Percentiles rank a stretch among this genome's conserved stretches.
Conservation (phyloP, 352 stramenopile genomes). For the Globisporangium viniferum region DNA sequence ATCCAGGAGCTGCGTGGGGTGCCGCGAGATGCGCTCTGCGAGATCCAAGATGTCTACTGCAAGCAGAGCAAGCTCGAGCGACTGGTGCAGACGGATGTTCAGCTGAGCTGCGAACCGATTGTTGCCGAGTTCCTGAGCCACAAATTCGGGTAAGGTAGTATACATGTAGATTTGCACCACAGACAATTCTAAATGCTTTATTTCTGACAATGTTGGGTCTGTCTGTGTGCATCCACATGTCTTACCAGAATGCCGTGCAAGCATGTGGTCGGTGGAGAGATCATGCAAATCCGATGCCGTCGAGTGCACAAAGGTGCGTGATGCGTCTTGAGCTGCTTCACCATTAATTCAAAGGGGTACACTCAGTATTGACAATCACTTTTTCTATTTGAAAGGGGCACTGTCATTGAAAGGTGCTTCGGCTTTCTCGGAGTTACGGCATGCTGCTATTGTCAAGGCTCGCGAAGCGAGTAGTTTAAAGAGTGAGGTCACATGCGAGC, state of each 20-base stretch:
- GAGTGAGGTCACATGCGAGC: constrained; percentile 2
- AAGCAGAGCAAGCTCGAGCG: neutral
- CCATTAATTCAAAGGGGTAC: neutral
- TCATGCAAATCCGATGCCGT: constrained; percentile 50
- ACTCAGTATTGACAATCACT: neutral
- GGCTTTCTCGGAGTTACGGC: neutral
- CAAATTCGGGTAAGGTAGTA: constrained; percentile 41
- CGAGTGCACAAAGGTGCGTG: constrained; percentile 23
- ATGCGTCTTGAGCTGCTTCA: neutral
- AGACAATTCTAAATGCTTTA: neutral
- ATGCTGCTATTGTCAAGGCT: neutral
- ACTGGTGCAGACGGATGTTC: constrained; percentile 18
- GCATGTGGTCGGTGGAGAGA: constrained; percentile 46
- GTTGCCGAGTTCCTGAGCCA: constrained; percentile 62
- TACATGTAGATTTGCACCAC: too few relatives aligned
- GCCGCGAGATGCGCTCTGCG: constrained; percentile 42
- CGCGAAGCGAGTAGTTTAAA: neutral
- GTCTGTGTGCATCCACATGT: neutral
- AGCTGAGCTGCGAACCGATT: constrained; percentile 39
- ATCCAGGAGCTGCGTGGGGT: constrained; percentile 48
- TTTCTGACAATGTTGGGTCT: neutral
- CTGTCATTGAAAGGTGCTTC: constrained; percentile 3
- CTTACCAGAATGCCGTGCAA: constrained; percentile 26
- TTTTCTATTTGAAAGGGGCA: neutral
- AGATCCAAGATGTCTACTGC: constrained; percentile 34